phyloP scores from a whole-genome alignment of 176 grass and related monocot genomes.

The Oryza rufipogon region DNA sequence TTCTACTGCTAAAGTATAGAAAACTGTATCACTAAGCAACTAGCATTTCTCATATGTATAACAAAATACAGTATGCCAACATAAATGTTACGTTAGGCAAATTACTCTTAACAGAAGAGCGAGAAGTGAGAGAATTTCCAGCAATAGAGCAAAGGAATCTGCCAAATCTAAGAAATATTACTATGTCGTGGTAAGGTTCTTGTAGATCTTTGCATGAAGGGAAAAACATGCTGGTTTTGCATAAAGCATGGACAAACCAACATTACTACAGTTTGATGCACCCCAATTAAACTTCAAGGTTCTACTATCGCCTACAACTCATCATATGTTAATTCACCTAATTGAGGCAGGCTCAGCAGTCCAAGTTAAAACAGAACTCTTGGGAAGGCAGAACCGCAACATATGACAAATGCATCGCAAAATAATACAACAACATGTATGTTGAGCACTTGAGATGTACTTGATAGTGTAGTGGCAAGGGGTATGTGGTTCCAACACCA shows the following conservation, averaged over 20 bases:
- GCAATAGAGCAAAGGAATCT: background rate
- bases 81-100: background rate
- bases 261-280: background rate
- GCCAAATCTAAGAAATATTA: background rate
- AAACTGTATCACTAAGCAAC: conserved; percentile 6
- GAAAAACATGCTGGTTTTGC: background rate
- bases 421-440: background rate
- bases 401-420: background rate
- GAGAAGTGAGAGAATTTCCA: background rate
- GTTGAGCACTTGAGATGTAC: background rate
- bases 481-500: too few species aligned
- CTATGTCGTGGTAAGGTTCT: background rate
- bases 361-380: background rate
- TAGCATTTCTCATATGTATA: background rate
- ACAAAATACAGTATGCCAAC: background rate
- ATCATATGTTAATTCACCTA: background rate
- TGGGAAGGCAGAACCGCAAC: background rate
- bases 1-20: background rate
- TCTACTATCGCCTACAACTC: background rate
- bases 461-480: too few species aligned
- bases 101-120: background rate
- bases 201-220: background rate
- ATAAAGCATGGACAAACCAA: conserved; percentile 2
- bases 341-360: background rate
- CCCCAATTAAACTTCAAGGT: background rate